A percentile compares a stretch with the other conserved stretches of the same genome.
phyloP scores from a whole-genome alignment of 2,329 filamentous ascomycete genomes.

The Phaeosphaeriaceae sp. region DNA sequence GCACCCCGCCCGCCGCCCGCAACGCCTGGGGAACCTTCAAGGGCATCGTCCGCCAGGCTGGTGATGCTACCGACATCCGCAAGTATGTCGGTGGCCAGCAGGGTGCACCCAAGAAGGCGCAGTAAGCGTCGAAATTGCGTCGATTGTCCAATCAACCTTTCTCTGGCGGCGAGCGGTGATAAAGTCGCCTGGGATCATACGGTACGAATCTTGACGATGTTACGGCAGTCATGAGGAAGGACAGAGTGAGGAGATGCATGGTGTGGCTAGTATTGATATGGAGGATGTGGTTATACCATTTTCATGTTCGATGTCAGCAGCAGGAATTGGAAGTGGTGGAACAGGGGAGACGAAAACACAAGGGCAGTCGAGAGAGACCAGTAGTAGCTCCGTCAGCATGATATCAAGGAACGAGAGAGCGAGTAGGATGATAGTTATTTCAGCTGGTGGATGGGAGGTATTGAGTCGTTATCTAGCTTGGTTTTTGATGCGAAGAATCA shows the following conservation, averaged over 20 bases:
- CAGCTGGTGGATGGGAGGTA: too few species aligned
- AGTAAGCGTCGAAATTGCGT: slow-evolving; percentile 38
- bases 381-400: too few species aligned
- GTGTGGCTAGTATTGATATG: neutral
- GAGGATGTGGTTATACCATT: neutral
- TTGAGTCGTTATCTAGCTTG: too few species aligned
- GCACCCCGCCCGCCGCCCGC: slow-evolving; percentile 79
- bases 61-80: slow-evolving; percentile 79
- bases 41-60: slow-evolving; percentile 73
- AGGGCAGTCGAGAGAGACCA: too few species aligned
- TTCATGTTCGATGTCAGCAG: neutral
- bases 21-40: slow-evolving; percentile 84
- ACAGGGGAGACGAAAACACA: neutral
- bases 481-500: too few species aligned
- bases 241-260: slow-evolving; percentile 9
- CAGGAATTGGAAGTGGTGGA: neutral
- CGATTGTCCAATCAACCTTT: slow-evolving; percentile 17
- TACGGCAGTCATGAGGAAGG: slow-evolving; percentile 27
- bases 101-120: slow-evolving; percentile 70
- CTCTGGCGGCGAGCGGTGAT: slow-evolving; percentile 20
- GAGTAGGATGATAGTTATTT: too few species aligned
- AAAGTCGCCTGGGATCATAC: slow-evolving; percentile 15
- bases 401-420: too few species aligned
- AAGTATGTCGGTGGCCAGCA: slow-evolving; percentile 69
- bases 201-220: slow-evolving; percentile 31